phyloP scores from a whole-genome alignment of 2,329 filamentous ascomycete genomes.

The Clathrospora elynae region DNA sequence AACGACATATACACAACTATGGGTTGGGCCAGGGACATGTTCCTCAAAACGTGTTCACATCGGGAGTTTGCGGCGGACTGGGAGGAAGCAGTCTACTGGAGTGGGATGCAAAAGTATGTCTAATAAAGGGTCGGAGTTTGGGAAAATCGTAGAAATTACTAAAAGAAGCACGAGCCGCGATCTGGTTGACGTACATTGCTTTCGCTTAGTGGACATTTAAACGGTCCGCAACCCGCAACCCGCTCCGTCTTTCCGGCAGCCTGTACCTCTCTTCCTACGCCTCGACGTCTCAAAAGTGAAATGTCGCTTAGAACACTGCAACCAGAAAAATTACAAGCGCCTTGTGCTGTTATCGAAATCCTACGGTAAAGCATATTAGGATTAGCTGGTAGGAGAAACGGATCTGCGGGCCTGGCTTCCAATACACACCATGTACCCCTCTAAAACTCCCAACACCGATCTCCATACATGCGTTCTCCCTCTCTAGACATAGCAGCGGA shows the following conservation, averaged over 20 bases:
- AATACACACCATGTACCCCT: background rate
- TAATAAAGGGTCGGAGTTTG: no score
- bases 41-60: no score
- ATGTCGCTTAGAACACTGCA: conserved; percentile 1
- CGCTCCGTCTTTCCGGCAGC: conserved; percentile 13
- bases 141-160: no score
- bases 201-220: background rate
- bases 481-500: background rate
- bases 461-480: no score
- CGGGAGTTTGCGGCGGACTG: no score
- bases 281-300: background rate
- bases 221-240: conserved; percentile 11
- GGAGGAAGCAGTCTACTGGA: no score
- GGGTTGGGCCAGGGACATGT: no score
- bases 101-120: no score
- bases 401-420: conserved; percentile 13
- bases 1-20: no score
- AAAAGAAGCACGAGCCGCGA: background rate
- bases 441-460: no score
- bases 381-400: conserved; percentile 3
- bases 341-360: conserved; percentile 4
- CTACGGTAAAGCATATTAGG: conserved; percentile 1
- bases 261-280: background rate
- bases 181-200: background rate
- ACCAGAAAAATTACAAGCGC: background rate